phyloP scores from a whole-genome alignment of 1,284 basidiomycete species.

The Tylopilus sp. region DNA sequence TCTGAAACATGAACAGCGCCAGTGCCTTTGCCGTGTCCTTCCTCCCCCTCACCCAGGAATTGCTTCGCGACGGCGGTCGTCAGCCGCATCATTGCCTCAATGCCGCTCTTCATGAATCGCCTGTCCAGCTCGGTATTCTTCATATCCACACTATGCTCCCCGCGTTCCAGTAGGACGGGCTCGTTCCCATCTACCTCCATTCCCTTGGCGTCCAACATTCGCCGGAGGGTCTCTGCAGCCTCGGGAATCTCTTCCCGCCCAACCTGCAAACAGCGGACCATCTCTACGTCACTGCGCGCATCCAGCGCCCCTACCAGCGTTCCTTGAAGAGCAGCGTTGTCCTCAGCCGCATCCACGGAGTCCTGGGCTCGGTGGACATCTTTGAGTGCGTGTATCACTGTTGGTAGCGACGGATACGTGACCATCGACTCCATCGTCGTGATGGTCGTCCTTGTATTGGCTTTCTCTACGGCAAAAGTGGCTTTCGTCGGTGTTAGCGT shows the following conservation, averaged over 20 bases:
- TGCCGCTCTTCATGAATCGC: conserved; percentile 45
- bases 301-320: conserved; percentile 58
- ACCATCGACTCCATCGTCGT: not conserved
- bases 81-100: conserved; percentile 49
- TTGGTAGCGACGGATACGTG: not conserved
- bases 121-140: conserved; percentile 32
- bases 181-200: not conserved
- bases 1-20: conserved; percentile 29
- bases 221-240: conserved; percentile 72
- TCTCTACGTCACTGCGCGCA: conserved; percentile 57
- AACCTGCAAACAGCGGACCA: conserved; percentile 62
- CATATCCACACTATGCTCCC: not conserved
- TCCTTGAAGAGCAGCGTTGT: conserved; percentile 54
- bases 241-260: conserved; percentile 70
- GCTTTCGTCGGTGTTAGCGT: conserved; percentile 15
- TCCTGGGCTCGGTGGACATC: conserved; percentile 48
- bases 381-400: conserved; percentile 27
- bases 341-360: conserved; percentile 48
- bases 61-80: conserved; percentile 22
- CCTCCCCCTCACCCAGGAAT: not conserved
- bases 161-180: not conserved
- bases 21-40: not conserved
- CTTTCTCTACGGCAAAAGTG: conserved; percentile 8
- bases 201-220: conserved; percentile 44
- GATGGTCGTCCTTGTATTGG: not conserved